Base-by-base conservation (phyloP, 306 rosid species). In the Corylus americana region DNA sequence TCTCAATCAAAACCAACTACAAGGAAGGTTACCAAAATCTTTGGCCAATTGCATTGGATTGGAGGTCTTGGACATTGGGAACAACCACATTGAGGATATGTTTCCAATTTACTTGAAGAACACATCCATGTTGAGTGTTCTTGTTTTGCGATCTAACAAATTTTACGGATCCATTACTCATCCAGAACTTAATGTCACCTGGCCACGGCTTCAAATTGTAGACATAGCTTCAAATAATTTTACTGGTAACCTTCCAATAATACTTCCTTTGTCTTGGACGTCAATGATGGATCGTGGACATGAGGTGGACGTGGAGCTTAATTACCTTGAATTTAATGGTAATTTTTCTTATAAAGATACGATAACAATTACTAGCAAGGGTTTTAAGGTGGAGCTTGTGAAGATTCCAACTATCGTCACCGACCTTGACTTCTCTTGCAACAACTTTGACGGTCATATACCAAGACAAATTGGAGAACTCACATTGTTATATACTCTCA, bases 401-500 rank as follows among this genome's bases (percentile, higher is more conserved):
- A 37, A 37, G 13, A 29, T 59, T 4, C 62, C 81, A 62, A 81
- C 69, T 9, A 11, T 45, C 6, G 14, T 7, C 2, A 10, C 2
- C 11, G 11, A 0, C 50, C 10, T 82, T 31, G 79, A 79, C 35
- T 47, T 83, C 4, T 79, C 86, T 11, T 70, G 71, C 64, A 79
- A 83, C 78, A 44, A 75, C 22, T 70, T 83, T 61, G 49, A 70
- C 18, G 70, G 83, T 51, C 59, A 37, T 70, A 71, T 78, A 29
- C 78, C 78, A 71, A 47, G 83, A 75, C 80, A 75, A 55, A 18
- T 83, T 16, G 81, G 70, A 71, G 45, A 8, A 44, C 31, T 79
- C 35, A 76, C 13, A 17, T 14, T 58, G 9, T 6, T 76, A 29
- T 22, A 22, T 73, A 50, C 27, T 58, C 84, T 84, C 16, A 84